Base-by-base conservation (phyloP, 371 early-diverging fungal genomes). In the Lichtheimia ramosa region DNA sequence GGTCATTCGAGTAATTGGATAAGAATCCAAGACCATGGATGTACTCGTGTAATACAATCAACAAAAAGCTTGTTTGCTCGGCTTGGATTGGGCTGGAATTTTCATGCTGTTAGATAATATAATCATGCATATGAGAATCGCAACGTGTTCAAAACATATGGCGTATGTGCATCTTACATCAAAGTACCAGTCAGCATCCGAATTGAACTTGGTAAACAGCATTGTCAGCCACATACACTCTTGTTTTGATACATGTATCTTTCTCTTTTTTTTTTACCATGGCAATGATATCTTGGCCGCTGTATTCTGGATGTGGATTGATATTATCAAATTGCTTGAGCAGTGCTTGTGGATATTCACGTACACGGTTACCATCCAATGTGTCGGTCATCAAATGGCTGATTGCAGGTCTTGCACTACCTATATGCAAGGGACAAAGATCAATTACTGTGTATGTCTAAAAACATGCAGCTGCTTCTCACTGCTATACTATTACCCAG, bases 331-430 rank as follows among this genome's bases (percentile, higher is more conserved):
- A 13, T 24, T 51, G 51, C 25, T 51, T 51, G 18, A 51, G 21
- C 14, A 51, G 15, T 21, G 51, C 51, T 51, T 51, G 51, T n/a
- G 51, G 51, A 14, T 51, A 51, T 24, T 51, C 51, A 24, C 51
- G 21, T n/a, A 51, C 51, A 23, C 51, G 51, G 13, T 51, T 24
- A 5, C 25, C 51, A 24, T 51, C 51, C 51, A 15, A 5, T 14
- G 51, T 20, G 27, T 51, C 51, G 15, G 21, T 23, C 51, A 51
- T 51, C 51, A 24, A 51, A 34, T 34, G 48, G 48, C 18, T 48
- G 7, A 48, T 21, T 18, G 48, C 48, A 21, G 48, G 48, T 18
- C 48, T 48, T 16, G 48, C 48, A 18, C 48, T 48, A 12, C 48
- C 48, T 48, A 34, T 27, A 27, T 34, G 34, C 34, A 34, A 34